Percentiles rank a stretch among this genome's conserved stretches.
Evolutionary conservation across 179 eudicot species (phyloP).

Genomic region (Beta lomatogona): DNA sequence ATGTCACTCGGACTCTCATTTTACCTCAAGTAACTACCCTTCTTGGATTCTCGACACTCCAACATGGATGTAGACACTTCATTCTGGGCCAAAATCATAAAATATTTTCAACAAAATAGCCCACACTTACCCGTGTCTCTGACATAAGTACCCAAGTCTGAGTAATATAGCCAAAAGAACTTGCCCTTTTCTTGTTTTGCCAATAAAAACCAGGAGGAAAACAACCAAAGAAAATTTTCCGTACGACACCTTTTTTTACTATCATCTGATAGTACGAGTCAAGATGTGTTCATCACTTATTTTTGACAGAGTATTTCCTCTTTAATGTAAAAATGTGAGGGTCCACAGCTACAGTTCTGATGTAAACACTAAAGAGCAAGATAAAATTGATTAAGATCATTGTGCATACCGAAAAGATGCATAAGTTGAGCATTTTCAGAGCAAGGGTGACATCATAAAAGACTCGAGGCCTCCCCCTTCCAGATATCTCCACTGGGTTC

Average conservation of each 20-base stretch:
- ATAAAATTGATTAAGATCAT: background rate
- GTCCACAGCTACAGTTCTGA: background rate
- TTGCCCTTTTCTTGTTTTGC: background rate
- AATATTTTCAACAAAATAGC: too few species aligned
- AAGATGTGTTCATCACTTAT: too few species aligned
- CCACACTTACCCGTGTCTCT: too few species aligned
- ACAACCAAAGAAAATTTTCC: background rate
- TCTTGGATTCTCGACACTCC: too few species aligned
- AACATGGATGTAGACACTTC: too few species aligned
- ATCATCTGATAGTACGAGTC: too few species aligned
- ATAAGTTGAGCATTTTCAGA: conserved; percentile 70
- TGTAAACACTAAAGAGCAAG: background rate
- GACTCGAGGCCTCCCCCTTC: conserved; percentile 86
- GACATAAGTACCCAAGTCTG: too few species aligned
- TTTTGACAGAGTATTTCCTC: background rate
- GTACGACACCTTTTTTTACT: background rate
- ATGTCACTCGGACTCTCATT: too few species aligned
- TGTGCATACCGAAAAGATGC: conserved; percentile 65
- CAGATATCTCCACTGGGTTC: conserved; percentile 86
- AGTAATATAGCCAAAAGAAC: background rate
- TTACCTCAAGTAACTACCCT: too few species aligned
- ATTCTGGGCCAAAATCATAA: too few species aligned
- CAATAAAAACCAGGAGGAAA: background rate
- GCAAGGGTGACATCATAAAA: conserved; percentile 85
- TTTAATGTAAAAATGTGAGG: background rate